These are phyloP conservation scores for Ceratocystis diversiconidia DNA, from an alignment of 2,329 filamentous ascomycete species.

Conservation along the genomic window DNA sequence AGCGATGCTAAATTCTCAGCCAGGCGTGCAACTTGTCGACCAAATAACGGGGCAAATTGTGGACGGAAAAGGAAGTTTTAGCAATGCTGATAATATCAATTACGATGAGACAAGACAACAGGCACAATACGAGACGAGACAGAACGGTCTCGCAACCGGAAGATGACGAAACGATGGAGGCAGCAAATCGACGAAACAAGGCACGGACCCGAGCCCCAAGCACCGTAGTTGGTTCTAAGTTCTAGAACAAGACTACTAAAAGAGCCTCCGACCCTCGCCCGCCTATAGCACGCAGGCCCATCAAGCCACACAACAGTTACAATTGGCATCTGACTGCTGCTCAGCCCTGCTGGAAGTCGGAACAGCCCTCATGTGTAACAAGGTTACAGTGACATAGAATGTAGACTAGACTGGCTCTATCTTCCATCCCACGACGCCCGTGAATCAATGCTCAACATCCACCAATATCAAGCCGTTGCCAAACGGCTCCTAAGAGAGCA, in stretches of 20 bases:
- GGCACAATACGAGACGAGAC: constrained; percentile 14
- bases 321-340: too few species aligned
- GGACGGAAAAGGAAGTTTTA: neutral
- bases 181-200: neutral
- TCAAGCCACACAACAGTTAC: too few species aligned
- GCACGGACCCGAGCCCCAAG: neutral
- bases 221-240: neutral
- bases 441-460: too few species aligned
- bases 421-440: too few species aligned
- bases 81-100: neutral
- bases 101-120: constrained; percentile 1
- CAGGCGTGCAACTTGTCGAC: neutral
- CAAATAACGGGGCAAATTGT: neutral
- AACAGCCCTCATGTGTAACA: too few species aligned
- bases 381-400: too few species aligned
- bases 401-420: too few species aligned
- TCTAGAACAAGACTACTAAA: neutral
- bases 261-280: neutral
- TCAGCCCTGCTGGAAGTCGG: too few species aligned
- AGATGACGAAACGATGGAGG: neutral
- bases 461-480: neutral
- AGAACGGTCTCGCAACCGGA: neutral
- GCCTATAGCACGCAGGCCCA: too few species aligned
- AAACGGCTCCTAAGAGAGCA: neutral
- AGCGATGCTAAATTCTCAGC: too few species aligned